Evolutionary conservation across 768 basidiomycete genomes (phyloP).

Genomic region (Collybia mongolica): DNA sequence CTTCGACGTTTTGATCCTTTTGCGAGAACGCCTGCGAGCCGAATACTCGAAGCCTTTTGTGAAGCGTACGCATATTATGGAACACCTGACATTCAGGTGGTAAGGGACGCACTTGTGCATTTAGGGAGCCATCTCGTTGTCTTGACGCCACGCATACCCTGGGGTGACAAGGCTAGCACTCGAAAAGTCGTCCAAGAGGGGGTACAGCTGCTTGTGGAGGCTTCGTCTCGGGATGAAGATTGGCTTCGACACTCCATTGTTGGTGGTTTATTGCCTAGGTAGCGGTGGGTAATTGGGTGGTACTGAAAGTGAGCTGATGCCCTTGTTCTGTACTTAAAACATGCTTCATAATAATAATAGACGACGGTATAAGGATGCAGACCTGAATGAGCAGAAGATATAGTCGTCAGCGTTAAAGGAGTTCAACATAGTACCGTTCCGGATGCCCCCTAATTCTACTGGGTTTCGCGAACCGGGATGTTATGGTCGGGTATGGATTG

Average conservation of each 20-base stretch:
- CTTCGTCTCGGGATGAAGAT: slow-evolving; percentile 11
- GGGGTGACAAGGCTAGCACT: slow-evolving; percentile 48
- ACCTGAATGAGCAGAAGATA: too few species aligned
- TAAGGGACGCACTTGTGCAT: slow-evolving; percentile 39
- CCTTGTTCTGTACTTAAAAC: too few species aligned
- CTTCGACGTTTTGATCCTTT: slow-evolving; percentile 46
- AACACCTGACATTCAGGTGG: slow-evolving; percentile 26
- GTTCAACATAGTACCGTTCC: too few species aligned
- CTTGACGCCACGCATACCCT: slow-evolving; percentile 45
- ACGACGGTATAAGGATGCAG: too few species aligned
- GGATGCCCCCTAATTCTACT: too few species aligned
- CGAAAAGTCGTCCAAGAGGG: slow-evolving; percentile 52
- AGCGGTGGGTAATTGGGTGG: neutral
- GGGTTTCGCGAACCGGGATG: too few species aligned
- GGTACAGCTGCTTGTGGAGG: slow-evolving; percentile 38
- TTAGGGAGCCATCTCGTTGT: slow-evolving; percentile 55
- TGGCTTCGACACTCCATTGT: slow-evolving; percentile 1
- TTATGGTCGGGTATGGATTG: too few species aligned
- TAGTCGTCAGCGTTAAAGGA: too few species aligned
- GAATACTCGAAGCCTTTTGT: slow-evolving; percentile 45
- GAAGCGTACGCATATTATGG: slow-evolving; percentile 34
- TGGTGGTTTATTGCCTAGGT: neutral
- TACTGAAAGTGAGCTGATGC: neutral
- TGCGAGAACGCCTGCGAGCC: slow-evolving; percentile 31
- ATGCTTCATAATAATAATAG: too few species aligned